These are phyloP conservation scores for Pseudocercospora fijiensis DNA, from an alignment of 2,329 filamentous ascomycete genomes.

Conservation along the genomic window DNA sequence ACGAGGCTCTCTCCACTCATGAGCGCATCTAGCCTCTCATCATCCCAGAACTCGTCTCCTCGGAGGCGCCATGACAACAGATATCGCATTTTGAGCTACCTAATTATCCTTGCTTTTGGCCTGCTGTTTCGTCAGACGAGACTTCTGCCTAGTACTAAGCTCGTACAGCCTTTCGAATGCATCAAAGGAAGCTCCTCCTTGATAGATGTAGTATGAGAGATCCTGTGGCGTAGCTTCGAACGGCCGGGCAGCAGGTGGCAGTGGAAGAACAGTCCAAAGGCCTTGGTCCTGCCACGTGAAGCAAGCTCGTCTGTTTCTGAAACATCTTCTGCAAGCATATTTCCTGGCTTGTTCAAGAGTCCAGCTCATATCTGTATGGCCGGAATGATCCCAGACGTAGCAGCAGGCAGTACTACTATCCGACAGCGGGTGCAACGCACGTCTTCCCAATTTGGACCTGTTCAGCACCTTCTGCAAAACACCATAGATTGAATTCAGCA, in stretches of 20 bases:
- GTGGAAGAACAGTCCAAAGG: slow-evolving; percentile 18
- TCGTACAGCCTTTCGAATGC: not conserved
- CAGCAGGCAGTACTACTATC: not conserved
- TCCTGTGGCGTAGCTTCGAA: not conserved
- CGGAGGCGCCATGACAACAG: not conserved
- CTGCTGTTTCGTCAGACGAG: not conserved
- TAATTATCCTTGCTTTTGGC: not conserved
- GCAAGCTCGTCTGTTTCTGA: slow-evolving; percentile 19
- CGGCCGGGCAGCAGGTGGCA: slow-evolving; percentile 10
- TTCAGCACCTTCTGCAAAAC: not conserved
- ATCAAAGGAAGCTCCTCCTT: not conserved
- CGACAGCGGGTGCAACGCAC: not conserved
- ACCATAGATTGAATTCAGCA: not conserved
- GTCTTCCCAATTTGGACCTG: not conserved
- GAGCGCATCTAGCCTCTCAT: not conserved
- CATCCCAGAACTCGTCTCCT: not conserved
- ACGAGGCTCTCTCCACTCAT: not conserved
- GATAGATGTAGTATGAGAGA: slow-evolving; percentile 9
- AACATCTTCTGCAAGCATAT: slow-evolving; percentile 23
- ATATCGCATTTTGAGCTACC: not conserved
- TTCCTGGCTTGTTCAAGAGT: slow-evolving; percentile 2
- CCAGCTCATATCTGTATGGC: slow-evolving; percentile 8
- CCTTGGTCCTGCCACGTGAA: slow-evolving; percentile 13
- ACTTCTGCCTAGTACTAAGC: not conserved
- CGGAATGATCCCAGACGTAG: slow-evolving; percentile 1